These are phyloP conservation scores for Barnettozyma californica DNA, from an alignment of 805 yeast genomes.

Conservation along the genomic window DNA sequence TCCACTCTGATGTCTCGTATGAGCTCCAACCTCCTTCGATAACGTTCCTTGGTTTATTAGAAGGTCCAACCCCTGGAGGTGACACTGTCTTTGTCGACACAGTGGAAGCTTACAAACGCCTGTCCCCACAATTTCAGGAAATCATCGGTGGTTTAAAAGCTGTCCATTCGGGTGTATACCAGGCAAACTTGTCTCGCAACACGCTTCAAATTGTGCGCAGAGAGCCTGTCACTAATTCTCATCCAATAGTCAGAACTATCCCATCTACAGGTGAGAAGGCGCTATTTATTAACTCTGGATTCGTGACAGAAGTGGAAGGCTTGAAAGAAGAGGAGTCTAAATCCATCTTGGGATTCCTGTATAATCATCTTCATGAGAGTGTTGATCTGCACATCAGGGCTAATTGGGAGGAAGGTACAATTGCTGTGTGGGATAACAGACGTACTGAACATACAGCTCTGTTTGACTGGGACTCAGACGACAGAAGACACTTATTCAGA, in stretches of 20 bases:
- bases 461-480: constrained; percentile 56
- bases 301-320: constrained; percentile 57
- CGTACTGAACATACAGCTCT: constrained; percentile 54
- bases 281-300: constrained; percentile 47
- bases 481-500: constrained; percentile 13
- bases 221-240: constrained; percentile 47
- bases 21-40: constrained; percentile 62
- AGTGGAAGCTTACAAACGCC: constrained; percentile 54
- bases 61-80: constrained; percentile 48
- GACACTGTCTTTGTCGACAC: constrained; percentile 62
- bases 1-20: constrained; percentile 65
- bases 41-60: constrained; percentile 54
- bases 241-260: constrained; percentile 59
- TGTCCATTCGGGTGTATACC: constrained; percentile 55
- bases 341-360: constrained; percentile 46
- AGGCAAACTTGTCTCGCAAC: constrained; percentile 32
- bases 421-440: constrained; percentile 69
- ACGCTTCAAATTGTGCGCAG: constrained; percentile 41
- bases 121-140: constrained; percentile 52
- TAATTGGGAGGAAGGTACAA: constrained; percentile 55
- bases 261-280: constrained; percentile 57
- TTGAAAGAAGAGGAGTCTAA: constrained; percentile 62
- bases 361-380: constrained; percentile 39
- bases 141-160: constrained; percentile 52
- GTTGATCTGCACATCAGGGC: constrained; percentile 57